Conservation (phyloP, 768 basidiomycete genomes). For the Coprinellus aureogranulatus region DNA sequence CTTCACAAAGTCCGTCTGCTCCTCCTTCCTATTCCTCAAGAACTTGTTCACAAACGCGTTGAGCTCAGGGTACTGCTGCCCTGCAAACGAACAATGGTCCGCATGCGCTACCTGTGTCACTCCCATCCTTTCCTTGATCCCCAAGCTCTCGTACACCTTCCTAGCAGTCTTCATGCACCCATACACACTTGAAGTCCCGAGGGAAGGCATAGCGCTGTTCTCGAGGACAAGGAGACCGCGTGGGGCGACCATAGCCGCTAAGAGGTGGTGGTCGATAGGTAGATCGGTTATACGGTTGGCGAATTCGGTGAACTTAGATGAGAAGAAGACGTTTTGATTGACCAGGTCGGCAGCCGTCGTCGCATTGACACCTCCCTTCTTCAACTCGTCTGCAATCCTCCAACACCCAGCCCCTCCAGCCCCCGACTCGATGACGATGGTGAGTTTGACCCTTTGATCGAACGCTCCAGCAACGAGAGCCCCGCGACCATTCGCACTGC, state of each 20-base stretch:
- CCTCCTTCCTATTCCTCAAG: no score
- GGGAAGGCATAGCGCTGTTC: constrained; percentile 55
- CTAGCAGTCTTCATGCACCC: constrained; percentile 49
- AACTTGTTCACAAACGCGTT: constrained; percentile 56
- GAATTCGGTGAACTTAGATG: constrained; percentile 45
- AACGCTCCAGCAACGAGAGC: constrained; percentile 56
- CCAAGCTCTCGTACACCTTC: constrained; percentile 48
- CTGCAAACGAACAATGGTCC: constrained; percentile 52
- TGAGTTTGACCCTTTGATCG: constrained; percentile 51
- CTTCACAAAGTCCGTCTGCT: constrained; percentile 42
- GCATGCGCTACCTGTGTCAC: constrained; percentile 53
- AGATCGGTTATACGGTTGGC: constrained; percentile 42
- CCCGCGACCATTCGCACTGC: constrained; percentile 56
- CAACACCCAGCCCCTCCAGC: constrained; percentile 55
- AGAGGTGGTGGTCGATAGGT: constrained; percentile 59
- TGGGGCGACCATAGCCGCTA: constrained; percentile 53
- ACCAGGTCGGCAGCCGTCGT: constrained; percentile 52
- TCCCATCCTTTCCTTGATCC: constrained; percentile 43
- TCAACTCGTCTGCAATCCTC: constrained; percentile 49
- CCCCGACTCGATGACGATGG: constrained; percentile 58
- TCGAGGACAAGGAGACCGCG: constrained; percentile 51
- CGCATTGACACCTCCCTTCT: constrained; percentile 35
- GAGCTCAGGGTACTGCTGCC: constrained; percentile 38
- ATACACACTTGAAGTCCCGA: constrained; percentile 47
- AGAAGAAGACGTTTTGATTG: constrained; percentile 67